Base-by-base conservation (phyloP, 2,329 filamentous ascomycete genomes). In the Rhynchosporium secalis region DNA sequence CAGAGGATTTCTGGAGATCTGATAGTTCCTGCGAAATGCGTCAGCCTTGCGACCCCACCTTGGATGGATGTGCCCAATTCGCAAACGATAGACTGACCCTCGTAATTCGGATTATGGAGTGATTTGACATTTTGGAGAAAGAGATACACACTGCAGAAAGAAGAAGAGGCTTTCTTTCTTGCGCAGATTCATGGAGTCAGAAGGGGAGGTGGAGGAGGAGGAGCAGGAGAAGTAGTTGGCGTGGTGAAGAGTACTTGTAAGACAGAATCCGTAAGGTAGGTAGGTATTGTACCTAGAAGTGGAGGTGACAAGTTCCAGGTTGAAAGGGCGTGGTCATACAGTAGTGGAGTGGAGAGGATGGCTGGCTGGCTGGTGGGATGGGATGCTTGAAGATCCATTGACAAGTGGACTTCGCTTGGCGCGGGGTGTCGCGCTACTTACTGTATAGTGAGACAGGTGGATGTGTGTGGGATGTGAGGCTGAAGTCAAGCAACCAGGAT, bases 81-180 rank as follows among this genome's bases (percentile, higher is more conserved):
- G 31, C 62, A 10, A 36, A 76, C 20, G 20, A 20, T 20, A 20
- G 20, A 55, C 80, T 70, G 80, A 92, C 89, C 80, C 91, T 90
- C 67, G 90, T 90, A 76, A 96, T 94, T 68, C 92, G 89, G 70
- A 96, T 87, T 71, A 96, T 91, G 63, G 90, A 91, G 76, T 96
- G 91, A 76, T 95, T 92, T 65, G 88, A 86, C 88, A 91, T 91
- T 71, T 66, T 74, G 41, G 46, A 52, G 9, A 12, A 20, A 62
- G 62, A 61, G 62, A 47, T 40, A 51, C 58, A 55, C 61, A 62
- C 28, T 46, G 51, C 38, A 51, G 38, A 47, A 12, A 60, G 51
- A 20, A 48, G 28, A 38, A 41, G 9, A 56, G 20, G 1, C 46
- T 58, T 58, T 28, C 52, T 59, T 45, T 65, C 58, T 48, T 64